Evolutionary conservation across 257 asterid species (phyloP), one percentile per base, ranked within the genome.

Genomic region (Przewalskia tangutica): DNA sequence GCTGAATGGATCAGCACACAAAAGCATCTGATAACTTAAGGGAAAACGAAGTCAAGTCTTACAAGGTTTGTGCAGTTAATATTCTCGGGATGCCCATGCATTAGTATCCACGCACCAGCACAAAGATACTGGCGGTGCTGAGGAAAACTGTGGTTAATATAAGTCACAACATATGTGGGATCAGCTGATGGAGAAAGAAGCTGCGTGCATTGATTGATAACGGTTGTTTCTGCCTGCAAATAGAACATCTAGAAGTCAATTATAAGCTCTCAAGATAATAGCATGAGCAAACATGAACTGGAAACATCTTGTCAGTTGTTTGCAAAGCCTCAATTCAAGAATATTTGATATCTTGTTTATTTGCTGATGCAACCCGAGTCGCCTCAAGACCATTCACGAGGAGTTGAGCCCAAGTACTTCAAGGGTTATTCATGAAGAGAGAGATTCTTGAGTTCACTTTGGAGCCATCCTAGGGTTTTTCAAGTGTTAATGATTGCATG

Each of bases 21-120:
- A 23, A 62, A 46, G 54, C 71, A 62, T 53, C 34, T 51, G 38
- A 71, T 46, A 81, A 77, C 56, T 51, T 17, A 7, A 71, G 58
- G 23, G 66, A 46, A 75, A 60, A 81, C 44, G 38, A 40, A 67
- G 18, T 3, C 58, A 60, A 77, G 44, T 79, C 94, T 89, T 92
- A 96, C 99, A 82, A 96, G 97, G 84, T 94, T 96, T 85, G 88
- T 83, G 89, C 92, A 88, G 87, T 94, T 94, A 80, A 96, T 92
- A 92, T 89, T 94, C 91, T 96, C 98, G 10, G 94, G 98, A 87
- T 93, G 99, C 84, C 90, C 90, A 85, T 89, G 93, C 99, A 94
- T 93, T 85, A 96, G 88, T 87, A 93, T 87, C 98, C 98, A 96
- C 18, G 97, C 97, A 87, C 98, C 97, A 84, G 98, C 97, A 86